A percentile compares a stretch with the other conserved stretches of the same genome.
Conservation (phyloP, 768 basidiomycete genomes). For the Russula compacta region DNA sequence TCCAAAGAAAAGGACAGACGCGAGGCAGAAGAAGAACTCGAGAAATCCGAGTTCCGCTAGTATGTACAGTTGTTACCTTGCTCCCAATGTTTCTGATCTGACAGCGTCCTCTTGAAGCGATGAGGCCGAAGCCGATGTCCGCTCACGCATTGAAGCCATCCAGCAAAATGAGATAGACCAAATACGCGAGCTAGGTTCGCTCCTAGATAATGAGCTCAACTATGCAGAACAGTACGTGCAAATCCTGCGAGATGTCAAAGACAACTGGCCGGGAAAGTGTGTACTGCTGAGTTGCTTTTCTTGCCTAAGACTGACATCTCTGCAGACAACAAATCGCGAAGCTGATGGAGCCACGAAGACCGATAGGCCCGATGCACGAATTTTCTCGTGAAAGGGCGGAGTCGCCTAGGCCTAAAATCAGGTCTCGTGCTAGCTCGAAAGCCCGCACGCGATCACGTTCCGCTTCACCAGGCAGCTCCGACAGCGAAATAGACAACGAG, state of each 20-base stretch:
- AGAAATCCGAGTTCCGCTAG: conserved; percentile 56
- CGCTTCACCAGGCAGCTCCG: background rate
- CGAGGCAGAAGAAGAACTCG: conserved; percentile 78
- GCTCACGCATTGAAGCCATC: conserved; percentile 67
- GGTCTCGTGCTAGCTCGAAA: conserved; percentile 12
- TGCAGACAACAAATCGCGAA: conserved; percentile 9
- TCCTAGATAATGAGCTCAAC: conserved; percentile 66
- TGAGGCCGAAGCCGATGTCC: conserved; percentile 78
- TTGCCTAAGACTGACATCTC: background rate
- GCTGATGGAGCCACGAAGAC: conserved; percentile 11
- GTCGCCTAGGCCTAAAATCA: conserved; percentile 6
- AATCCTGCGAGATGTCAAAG: conserved; percentile 60
- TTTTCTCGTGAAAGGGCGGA: conserved; percentile 11
- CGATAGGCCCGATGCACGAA: conserved; percentile 16
- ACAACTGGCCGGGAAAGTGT: conserved; percentile 50
- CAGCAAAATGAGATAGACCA: conserved; percentile 73
- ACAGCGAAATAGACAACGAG: conserved; percentile 5
- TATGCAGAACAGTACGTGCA: conserved; percentile 67
- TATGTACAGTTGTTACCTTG: conserved; percentile 14
- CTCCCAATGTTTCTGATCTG: background rate
- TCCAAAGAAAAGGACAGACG: conserved; percentile 65
- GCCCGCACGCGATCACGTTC: conserved; percentile 7
- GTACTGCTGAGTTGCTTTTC: conserved; percentile 30
- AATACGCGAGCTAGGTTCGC: conserved; percentile 55
- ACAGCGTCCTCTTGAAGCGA: conserved; percentile 41